Percentiles rank a stretch among this genome's conserved stretches.
phyloP scores from a whole-genome alignment of 306 rosid species.

The Trifolium fragiferum region DNA sequence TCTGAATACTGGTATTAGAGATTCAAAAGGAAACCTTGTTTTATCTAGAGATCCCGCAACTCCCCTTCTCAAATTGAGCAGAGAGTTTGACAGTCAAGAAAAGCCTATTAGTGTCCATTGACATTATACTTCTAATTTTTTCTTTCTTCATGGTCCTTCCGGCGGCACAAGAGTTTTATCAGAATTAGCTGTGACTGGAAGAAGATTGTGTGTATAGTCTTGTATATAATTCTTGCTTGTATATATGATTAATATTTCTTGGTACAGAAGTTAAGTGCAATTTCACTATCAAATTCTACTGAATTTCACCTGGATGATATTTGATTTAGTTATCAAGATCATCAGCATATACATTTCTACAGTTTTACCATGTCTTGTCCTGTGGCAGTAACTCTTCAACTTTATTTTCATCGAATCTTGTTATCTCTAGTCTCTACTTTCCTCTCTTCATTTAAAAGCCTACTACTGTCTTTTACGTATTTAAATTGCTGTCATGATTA shows the following conservation, averaged over 20 bases:
- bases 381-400: too few relatives aligned
- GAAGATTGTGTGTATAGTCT: conserved; percentile 44
- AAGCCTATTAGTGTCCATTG: conserved; percentile 38
- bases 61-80: conserved; percentile 55
- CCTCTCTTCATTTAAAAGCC: too few relatives aligned
- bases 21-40: conserved; percentile 64
- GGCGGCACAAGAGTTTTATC: conserved; percentile 34
- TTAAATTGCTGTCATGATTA: too few relatives aligned
- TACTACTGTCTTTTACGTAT: too few relatives aligned
- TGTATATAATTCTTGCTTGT: conserved; percentile 45
- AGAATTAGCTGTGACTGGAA: conserved; percentile 36
- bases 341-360: background rate
- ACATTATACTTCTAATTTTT: conserved; percentile 1
- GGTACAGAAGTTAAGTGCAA: conserved; percentile 21
- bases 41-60: conserved; percentile 64
- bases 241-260: conserved; percentile 38
- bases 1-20: conserved; percentile 46
- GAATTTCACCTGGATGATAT: background rate
- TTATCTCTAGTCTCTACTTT: too few relatives aligned
- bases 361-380: background rate
- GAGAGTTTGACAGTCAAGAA: conserved; percentile 43
- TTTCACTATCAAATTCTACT: conserved; percentile 20
- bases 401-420: too few relatives aligned
- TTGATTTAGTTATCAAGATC: background rate
- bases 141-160: conserved; percentile 35